These are phyloP conservation scores for Volvox carteri DNA, from an alignment of 163 green algal species.

Conservation along the genomic window DNA sequence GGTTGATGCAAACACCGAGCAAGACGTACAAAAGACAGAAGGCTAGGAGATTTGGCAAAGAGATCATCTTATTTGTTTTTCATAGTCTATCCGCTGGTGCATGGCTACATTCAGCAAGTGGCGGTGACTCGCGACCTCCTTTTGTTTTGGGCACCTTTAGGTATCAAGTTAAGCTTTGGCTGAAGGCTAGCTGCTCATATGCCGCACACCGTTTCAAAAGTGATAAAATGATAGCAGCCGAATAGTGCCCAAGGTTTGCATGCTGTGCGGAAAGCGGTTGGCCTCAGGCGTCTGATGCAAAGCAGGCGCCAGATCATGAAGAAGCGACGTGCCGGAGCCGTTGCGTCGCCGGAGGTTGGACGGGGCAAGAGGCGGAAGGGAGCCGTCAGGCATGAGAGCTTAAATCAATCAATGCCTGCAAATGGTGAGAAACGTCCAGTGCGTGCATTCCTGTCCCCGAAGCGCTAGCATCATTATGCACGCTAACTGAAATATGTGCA, in stretches of 20 bases:
- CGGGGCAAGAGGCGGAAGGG: constrained; percentile 11
- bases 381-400: not conserved
- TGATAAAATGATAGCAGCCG: not conserved
- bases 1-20: not conserved
- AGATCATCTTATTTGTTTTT: not conserved
- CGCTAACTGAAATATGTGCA: not conserved
- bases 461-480: not conserved
- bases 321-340: not conserved
- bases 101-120: not conserved
- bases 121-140: not conserved
- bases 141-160: not conserved
- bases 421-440: not conserved
- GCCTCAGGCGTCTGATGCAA: too few relatives aligned
- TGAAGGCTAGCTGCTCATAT: too few relatives aligned
- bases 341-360: not conserved
- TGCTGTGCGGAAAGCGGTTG: not conserved
- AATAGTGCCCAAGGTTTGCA: not conserved
- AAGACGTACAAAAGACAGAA: not conserved
- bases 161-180: too few relatives aligned
- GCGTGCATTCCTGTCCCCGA: too few relatives aligned
- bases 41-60: not conserved
- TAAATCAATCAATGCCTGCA: not conserved
- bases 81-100: not conserved
- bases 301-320: too few relatives aligned
- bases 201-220: not conserved